Base-by-base conservation (phyloP, 805 yeast species). In the Metschnikowia arizonensis region DNA sequence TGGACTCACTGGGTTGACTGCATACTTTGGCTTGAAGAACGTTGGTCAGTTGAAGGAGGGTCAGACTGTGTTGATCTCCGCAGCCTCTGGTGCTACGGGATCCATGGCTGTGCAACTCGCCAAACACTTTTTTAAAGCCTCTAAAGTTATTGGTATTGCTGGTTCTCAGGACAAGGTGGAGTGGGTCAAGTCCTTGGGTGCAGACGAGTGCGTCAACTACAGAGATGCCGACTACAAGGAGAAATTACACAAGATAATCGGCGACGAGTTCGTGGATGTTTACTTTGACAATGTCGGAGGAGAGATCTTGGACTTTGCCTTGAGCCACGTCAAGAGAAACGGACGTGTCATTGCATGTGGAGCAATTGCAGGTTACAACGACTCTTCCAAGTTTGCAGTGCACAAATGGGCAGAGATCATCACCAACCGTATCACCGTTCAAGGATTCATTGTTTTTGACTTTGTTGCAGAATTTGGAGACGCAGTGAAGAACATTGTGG, bases 1-100 rank as follows among this genome's bases (percentile, higher is more conserved):
- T 17, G 88, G 87, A 30, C 50, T 76, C 49, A 80, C 85, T 9
- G 76, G 83, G 0, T 53, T 81, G 48, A 82, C 88, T 24, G 85
- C 87, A 1, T 81, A 78, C 64, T 65, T 74, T 50, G 81, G 81
- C 10, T 68, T 80, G 45, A 63, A 59, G 48, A 71, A 72, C 32
- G 70, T 78, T 45, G 81, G 80, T n/a, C 62, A 70, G 36, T 60
- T 79, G 46, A 53, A 61, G 50, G 62, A 64, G 17, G 70, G 69
- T 19, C 79, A 80, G 55, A 66, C 72, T 6, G 68, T 78, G 52
- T 62, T 81, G 36, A 66, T 82, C 36, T 76, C 82, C 15, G 87
- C 85, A 46, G 88, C 88, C 11, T 75, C 83, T 6, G 88, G 88
- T 49, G 85, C 86, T n/a, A 82, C 83, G n/a, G 88, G 88, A 11